Base-by-base conservation (phyloP, 108 stramenopile species). In the Skeletonema costatum region DNA sequence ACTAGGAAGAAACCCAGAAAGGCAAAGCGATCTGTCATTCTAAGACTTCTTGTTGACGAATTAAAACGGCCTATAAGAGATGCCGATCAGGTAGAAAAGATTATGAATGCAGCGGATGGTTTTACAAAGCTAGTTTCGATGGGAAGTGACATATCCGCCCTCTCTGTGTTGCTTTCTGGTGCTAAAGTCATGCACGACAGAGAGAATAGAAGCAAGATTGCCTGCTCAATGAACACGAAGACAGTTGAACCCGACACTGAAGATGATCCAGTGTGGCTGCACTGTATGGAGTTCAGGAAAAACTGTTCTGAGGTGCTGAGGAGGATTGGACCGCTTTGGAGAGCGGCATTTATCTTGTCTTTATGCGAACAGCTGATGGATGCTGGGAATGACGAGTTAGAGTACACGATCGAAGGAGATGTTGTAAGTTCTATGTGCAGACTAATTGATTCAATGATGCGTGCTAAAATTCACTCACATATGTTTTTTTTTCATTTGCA, bases 261-360 rank as follows among this genome's bases (percentile, higher is more conserved):
- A 74, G 86, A 88, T 21, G 90, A 91, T 71, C 89, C 92, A 10
- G 74, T 89, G 13, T 92, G 92, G 92, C 67, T 75, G 4, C 90
- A 92, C 74, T 91, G 90, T 6, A 91, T 93, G 90, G 90, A 92
- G 32, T 92, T 92, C 64, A 81, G 93, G 41, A 46, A 82, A 32
- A 77, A 59, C 2, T 86, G 83, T 53, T 75, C 88, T 39, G 71
- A 87, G 32, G 64, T 89, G 39, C 56, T 94, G 36, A 78, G 71
- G 11, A 82, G 81, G 38, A 79, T 91, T 53, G 91, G 91, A 5
- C 76, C 87, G 1, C 68, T 91, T 31, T 94, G 93, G 93, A 74
- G 91, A 70, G 91, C 90, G 7, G 85, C 90, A 5, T 74, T 94
- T 7, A 77, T 94, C 32, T 59, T 95, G 64, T 87, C 90, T 12